Percentiles rank a stretch among this genome's conserved stretches.
phyloP scores from a whole-genome alignment of 495 filamentous ascomycete species.

The Aspergillus avenaceus region DNA sequence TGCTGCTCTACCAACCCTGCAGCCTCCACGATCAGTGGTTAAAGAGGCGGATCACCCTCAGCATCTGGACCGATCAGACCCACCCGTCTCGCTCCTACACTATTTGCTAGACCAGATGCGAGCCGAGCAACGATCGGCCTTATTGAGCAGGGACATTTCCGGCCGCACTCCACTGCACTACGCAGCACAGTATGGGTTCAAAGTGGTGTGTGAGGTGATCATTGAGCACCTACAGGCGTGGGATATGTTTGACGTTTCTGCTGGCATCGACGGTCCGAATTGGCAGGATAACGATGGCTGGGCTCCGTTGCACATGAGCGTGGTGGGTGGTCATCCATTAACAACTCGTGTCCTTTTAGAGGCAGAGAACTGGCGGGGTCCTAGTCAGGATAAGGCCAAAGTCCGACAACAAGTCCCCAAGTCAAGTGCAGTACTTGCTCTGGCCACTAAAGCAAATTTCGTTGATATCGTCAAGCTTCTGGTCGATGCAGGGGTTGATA shows the following conservation, averaged over 20 bases:
- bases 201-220: conserved; percentile 79
- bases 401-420: conserved; percentile 67
- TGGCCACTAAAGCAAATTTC: conserved; percentile 84
- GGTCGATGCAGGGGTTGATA: conserved; percentile 85
- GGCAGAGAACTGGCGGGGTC: conserved; percentile 68
- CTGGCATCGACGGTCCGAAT: conserved; percentile 75
- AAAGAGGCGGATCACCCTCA: conserved; percentile 55
- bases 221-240: conserved; percentile 85
- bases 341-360: conserved; percentile 78
- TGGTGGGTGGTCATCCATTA: conserved; percentile 83
- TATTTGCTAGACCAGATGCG: conserved; percentile 68
- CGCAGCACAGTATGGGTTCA: conserved; percentile 90
- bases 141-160: conserved; percentile 68
- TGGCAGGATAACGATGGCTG: conserved; percentile 95
- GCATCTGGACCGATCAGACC: conserved; percentile 63
- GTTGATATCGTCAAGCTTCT: conserved; percentile 76
- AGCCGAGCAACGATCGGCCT: conserved; percentile 62
- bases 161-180: conserved; percentile 91
- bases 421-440: conserved; percentile 83
- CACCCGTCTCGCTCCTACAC: conserved; percentile 67
- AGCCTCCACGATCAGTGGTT: conserved; percentile 51
- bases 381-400: conserved; percentile 52
- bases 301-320: conserved; percentile 86
- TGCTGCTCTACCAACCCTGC: conserved; percentile 60
- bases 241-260: conserved; percentile 76